Evolutionary conservation across 2,329 filamentous ascomycete genomes (phyloP), one percentile per base, ranked within the genome.

Genomic region (Endothia cerciana): DNA sequence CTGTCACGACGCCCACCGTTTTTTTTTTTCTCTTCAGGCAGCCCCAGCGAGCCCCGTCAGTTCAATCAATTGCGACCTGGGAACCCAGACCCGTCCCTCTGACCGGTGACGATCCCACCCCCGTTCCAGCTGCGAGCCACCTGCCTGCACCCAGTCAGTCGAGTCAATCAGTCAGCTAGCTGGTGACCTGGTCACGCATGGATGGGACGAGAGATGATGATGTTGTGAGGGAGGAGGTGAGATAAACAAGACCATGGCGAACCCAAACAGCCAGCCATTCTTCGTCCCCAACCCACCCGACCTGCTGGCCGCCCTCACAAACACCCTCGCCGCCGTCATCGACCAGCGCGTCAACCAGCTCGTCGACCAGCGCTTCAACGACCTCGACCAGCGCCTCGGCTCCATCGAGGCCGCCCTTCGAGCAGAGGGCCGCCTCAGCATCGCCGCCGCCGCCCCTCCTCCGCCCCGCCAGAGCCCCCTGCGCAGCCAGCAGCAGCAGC

Each of bases 21-120:
- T 67, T 58, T 65, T 63, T 67, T 30, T 49, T 58, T 67, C 63
- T 65, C 65, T 67, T 30, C 65, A 65, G 57, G 65, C 65, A 67
- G 65, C 65, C 65, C 63, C 65, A 59, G 58, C 64, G 53, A 55
- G 47, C 62, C 55, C 59, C 43, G 33, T 51, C 59, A 40, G 11
- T 38, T 38, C 45, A 51, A 61, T 51, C 59, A 33, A 47, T 33
- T 30, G 25, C 43, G 59, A 64, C 58, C 43, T 60, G 47, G 47
- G 47, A n/a, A 51, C 47, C 57, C 45, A 56, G 30, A 43, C 49
- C 63, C 22, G 62, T 19, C 41, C 62, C 58, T 40, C 41, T 38
- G 45, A 45, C 47, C 58, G 40, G 47, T 51, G 47, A 51, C 47
- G 47, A 51, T 28, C 22, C 22, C 47, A 22, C 47, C 47, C 47